A percentile compares a stretch with the other conserved stretches of the same genome.
Conservation (phyloP, 2,329 filamentous ascomycete genomes). For the Huntiella savannae region DNA sequence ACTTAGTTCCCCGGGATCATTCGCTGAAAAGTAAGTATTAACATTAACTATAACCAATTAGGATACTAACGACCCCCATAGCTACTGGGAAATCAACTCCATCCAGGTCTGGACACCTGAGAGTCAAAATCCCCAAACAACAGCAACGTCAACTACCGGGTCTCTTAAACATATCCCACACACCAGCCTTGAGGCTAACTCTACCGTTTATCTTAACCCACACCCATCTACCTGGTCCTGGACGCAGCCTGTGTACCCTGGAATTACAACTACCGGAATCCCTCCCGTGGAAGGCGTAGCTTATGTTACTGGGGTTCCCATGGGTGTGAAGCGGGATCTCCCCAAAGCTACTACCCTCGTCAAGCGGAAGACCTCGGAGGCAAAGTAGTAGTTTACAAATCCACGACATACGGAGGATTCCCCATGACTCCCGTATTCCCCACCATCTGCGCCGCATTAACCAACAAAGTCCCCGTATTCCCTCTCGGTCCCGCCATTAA, state of each 20-base stretch:
- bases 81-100: conserved; percentile 35
- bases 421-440: conserved; percentile 31
- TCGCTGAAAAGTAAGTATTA: conserved; percentile 7
- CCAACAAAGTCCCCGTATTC: conserved; percentile 31
- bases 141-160: not conserved
- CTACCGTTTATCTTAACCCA: conserved; percentile 4
- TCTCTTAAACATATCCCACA: conserved; percentile 3
- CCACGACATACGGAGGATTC: conserved; percentile 20
- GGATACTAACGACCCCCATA: conserved; percentile 13
- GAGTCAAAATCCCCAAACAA: conserved; percentile 3
- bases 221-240: conserved; percentile 3
- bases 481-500: conserved; percentile 33
- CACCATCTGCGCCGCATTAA: conserved; percentile 38
- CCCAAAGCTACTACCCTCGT: not conserved
- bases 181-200: conserved; percentile 1
- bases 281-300: not conserved
- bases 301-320: not conserved
- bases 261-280: not conserved
- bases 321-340: not conserved
- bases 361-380: not conserved
- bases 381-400: not conserved
- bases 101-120: conserved; percentile 26
- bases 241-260: not conserved
- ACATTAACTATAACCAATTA: not conserved
- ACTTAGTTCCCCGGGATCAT: not conserved